Evolutionary conservation across 78 protist species (phyloP).

Genomic region (Dictyostelium capitatum): DNA sequence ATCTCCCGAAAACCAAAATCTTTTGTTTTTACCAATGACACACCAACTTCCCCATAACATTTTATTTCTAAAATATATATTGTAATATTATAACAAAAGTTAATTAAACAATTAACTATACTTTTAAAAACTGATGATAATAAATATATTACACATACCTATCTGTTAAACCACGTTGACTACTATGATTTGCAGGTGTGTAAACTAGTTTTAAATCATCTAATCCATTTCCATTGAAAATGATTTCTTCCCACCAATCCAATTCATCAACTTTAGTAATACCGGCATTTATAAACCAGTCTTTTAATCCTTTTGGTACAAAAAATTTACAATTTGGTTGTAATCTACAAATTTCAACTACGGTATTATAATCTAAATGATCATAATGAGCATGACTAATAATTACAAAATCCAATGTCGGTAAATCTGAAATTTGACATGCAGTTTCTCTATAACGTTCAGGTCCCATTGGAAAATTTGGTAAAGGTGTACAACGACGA

Average conservation of each 20-base stretch:
- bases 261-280: slow-evolving; percentile 54
- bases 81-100: not conserved
- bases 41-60: slow-evolving; percentile 62
- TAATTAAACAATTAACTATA: too few relatives aligned
- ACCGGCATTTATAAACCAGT: slow-evolving; percentile 23
- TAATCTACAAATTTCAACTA: not conserved
- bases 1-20: slow-evolving; percentile 71
- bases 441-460: slow-evolving; percentile 38
- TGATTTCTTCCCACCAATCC: slow-evolving; percentile 79
- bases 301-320: slow-evolving; percentile 66
- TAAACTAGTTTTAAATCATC: slow-evolving; percentile 7
- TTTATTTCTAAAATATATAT: slow-evolving; percentile 17
- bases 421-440: slow-evolving; percentile 59
- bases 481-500: slow-evolving; percentile 68
- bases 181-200: slow-evolving; percentile 58
- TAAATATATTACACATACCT: not conserved
- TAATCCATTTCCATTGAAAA: not conserved
- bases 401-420: slow-evolving; percentile 61
- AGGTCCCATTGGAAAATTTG: slow-evolving; percentile 53
- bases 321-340: slow-evolving; percentile 17
- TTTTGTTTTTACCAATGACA: slow-evolving; percentile 36
- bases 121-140: not conserved
- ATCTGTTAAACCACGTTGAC: not conserved
- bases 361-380: slow-evolving; percentile 48
- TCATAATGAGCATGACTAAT: slow-evolving; percentile 79